These are phyloP conservation scores for Amphirosellinia nigrospora DNA, from an alignment of 495 filamentous ascomycete species.

Conservation along the genomic window DNA sequence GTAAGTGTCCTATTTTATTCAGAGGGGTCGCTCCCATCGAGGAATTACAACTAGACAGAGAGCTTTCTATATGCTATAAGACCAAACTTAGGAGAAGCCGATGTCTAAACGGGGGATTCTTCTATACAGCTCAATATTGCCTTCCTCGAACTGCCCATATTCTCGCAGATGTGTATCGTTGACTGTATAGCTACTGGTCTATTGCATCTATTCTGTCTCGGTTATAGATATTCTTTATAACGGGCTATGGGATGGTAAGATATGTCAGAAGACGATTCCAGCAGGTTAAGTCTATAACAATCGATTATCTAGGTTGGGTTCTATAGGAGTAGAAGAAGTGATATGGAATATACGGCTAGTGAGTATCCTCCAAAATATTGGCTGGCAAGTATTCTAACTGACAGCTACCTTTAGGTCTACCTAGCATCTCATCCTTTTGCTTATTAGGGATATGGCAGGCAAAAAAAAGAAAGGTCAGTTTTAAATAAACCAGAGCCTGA, in stretches of 20 bases:
- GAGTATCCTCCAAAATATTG: not conserved
- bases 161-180: not conserved
- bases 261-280: not conserved
- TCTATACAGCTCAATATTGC: not conserved
- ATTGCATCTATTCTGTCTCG: not conserved
- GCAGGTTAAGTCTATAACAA: not conserved
- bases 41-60: not conserved
- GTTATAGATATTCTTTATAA: not conserved
- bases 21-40: not conserved
- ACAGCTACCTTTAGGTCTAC: not conserved
- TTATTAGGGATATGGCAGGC: not conserved
- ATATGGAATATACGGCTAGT: not conserved
- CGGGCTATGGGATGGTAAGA: not conserved
- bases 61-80: not conserved
- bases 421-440: not conserved
- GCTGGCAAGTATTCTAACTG: not conserved
- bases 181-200: not conserved
- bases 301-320: not conserved
- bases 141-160: not conserved
- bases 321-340: not conserved
- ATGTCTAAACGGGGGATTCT: not conserved
- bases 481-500: not conserved
- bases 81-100: not conserved
- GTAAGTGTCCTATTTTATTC: not conserved
- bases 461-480: not conserved